Evolutionary conservation across 2,329 filamentous ascomycete genomes (phyloP).

Genomic region (Fusarium gaditjirri): DNA sequence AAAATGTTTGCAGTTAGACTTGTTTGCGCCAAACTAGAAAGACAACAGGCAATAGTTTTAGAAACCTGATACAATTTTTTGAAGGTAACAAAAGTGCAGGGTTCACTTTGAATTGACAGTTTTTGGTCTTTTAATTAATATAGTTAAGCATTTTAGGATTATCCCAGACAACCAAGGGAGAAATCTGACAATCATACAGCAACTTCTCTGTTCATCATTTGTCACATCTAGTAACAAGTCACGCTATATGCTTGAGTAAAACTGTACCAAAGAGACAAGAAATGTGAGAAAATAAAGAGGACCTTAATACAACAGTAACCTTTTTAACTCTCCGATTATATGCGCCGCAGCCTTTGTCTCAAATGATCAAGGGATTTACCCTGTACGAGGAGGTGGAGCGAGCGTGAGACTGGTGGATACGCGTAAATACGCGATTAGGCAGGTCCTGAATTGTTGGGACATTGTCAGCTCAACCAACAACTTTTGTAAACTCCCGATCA

Average conservation of each 20-base stretch:
- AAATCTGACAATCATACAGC: too few species aligned
- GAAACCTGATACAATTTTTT: too few species aligned
- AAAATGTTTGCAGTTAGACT: not conserved
- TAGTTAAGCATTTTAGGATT: too few species aligned
- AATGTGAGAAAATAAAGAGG: accelerated
- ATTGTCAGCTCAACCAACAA: not conserved
- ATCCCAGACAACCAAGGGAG: too few species aligned
- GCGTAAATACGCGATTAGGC: not conserved
- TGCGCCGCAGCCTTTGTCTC: not conserved
- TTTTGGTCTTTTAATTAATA: too few species aligned
- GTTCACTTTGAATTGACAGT: too few species aligned
- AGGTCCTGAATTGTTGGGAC: not conserved
- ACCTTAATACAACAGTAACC: accelerated
- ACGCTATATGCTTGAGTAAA: too few species aligned
- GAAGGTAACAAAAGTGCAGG: too few species aligned
- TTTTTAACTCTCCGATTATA: too few species aligned
- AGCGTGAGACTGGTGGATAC: not conserved
- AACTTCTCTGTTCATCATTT: too few species aligned
- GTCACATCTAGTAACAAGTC: too few species aligned
- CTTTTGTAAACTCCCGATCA: too few species aligned
- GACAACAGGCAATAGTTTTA: not conserved
- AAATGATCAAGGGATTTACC: not conserved
- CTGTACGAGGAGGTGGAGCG: not conserved
- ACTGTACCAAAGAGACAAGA: accelerated
- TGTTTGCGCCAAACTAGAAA: not conserved